Conservation (phyloP, 2,329 filamentous ascomycete species). For the Microcyclosporella mali region DNA sequence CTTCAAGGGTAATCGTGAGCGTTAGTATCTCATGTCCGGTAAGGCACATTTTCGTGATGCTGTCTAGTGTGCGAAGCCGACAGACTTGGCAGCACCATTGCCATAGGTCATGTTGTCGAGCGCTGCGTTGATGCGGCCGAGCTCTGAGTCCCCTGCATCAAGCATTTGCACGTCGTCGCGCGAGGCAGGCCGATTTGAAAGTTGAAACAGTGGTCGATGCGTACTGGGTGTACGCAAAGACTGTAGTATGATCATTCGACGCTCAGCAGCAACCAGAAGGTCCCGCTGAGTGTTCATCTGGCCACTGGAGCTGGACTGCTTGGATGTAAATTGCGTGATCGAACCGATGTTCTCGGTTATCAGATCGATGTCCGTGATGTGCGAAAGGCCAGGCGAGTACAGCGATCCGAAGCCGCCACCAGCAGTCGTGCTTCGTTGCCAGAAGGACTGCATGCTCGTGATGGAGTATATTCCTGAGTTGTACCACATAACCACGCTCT, state of each 20-base stretch:
- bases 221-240: constrained; percentile 28
- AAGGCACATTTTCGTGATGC: not conserved
- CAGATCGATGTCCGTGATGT: constrained; percentile 37
- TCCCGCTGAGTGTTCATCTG: constrained; percentile 41
- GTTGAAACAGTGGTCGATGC: constrained; percentile 30
- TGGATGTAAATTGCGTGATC: constrained; percentile 38
- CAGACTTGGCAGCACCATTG: constrained; percentile 26
- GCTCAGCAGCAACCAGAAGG: constrained; percentile 39
- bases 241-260: constrained; percentile 40
- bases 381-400: constrained; percentile 37
- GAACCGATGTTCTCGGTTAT: constrained; percentile 39
- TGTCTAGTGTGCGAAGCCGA: constrained; percentile 30
- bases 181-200: constrained; percentile 18
- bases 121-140: constrained; percentile 44
- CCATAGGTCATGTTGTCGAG: constrained; percentile 33
- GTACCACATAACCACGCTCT: constrained; percentile 44
- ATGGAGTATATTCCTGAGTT: constrained; percentile 41
- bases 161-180: constrained; percentile 39
- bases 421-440: constrained; percentile 35
- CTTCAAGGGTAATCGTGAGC: constrained; percentile 6
- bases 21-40: constrained; percentile 4
- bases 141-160: constrained; percentile 40
- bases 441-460: constrained; percentile 40
- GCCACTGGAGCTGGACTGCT: constrained; percentile 28
- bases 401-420: constrained; percentile 32